phyloP scores from a whole-genome alignment of 345 rosid species.

The Camelina sativa region DNA sequence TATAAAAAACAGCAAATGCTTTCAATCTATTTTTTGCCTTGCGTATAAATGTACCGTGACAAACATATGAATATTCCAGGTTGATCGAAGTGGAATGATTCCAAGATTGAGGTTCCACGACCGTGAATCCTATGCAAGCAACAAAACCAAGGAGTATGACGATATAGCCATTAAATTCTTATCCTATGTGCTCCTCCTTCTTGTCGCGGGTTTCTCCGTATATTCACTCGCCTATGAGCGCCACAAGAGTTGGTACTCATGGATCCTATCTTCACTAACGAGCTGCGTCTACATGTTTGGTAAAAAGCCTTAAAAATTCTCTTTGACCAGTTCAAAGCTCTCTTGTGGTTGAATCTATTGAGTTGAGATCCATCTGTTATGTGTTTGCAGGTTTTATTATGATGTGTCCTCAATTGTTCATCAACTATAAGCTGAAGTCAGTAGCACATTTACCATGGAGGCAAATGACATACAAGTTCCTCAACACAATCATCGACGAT shows the following conservation, averaged over 20 bases:
- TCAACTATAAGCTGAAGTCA: constrained; percentile 93
- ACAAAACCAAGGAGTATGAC: constrained; percentile 98
- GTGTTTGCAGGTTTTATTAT: constrained; percentile 78
- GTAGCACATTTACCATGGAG: constrained; percentile 99
- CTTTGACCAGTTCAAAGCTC: neutral
- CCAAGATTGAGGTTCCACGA: constrained; percentile 92
- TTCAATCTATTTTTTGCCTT: neutral
- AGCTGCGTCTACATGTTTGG: constrained; percentile 99
- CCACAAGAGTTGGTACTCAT: constrained; percentile 99
- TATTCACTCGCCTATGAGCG: constrained; percentile 93
- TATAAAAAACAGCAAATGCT: neutral
- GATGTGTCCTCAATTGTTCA: constrained; percentile 99
- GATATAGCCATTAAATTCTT: constrained; percentile 96
- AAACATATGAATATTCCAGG: constrained; percentile 42
- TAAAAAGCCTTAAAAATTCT: constrained; percentile 42
- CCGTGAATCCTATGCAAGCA: constrained; percentile 91
- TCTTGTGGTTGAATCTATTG: constrained; percentile 8
- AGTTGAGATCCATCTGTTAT: neutral
- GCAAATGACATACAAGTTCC: constrained; percentile 99
- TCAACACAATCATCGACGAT: constrained; percentile 96
- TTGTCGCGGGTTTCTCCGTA: constrained; percentile 73
- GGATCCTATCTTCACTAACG: constrained; percentile 95
- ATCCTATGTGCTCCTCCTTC: constrained; percentile 88
- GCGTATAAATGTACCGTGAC: neutral
- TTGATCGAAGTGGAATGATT: constrained; percentile 90